A percentile compares a stretch with the other conserved stretches of the same genome.
Conservation (phyloP, 140 eudicot species). For the Flaveria floridana region DNA sequence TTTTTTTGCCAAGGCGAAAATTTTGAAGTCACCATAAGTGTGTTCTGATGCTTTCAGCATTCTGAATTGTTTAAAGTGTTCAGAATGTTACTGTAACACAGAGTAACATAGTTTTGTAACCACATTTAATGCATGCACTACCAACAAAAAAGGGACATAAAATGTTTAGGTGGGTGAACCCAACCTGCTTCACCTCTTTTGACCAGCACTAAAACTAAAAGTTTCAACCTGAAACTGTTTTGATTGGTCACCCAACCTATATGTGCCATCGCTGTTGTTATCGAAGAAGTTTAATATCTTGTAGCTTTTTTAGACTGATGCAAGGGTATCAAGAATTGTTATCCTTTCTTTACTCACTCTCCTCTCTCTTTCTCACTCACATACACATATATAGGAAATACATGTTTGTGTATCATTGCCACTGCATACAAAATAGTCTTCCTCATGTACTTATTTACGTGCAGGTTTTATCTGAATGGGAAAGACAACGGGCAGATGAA, state of each 20-base stretch:
- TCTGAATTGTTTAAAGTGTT: not conserved
- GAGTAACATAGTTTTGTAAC: not conserved
- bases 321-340: conserved; percentile 2
- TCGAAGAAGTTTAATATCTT: not conserved
- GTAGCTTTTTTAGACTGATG: conserved; percentile 9
- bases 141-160: not conserved
- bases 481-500: conserved; percentile 74
- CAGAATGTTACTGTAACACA: not conserved
- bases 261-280: conserved; percentile 1
- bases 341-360: not conserved
- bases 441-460: conserved; percentile 19
- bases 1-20: not conserved
- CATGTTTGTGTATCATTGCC: not conserved
- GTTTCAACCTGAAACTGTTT: not conserved
- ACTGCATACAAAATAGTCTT: conserved; percentile 9
- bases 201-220: not conserved
- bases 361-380: too few relatives aligned
- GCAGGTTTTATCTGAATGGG: conserved; percentile 66
- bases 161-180: not conserved
- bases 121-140: not conserved
- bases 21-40: not conserved
- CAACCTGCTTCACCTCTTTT: not conserved
- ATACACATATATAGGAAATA: not conserved
- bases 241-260: not conserved
- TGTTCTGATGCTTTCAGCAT: conserved; percentile 19